These are phyloP conservation scores for Gloeostereum incarnatum DNA, from an alignment of 768 basidiomycete genomes.

Conservation along the genomic window DNA sequence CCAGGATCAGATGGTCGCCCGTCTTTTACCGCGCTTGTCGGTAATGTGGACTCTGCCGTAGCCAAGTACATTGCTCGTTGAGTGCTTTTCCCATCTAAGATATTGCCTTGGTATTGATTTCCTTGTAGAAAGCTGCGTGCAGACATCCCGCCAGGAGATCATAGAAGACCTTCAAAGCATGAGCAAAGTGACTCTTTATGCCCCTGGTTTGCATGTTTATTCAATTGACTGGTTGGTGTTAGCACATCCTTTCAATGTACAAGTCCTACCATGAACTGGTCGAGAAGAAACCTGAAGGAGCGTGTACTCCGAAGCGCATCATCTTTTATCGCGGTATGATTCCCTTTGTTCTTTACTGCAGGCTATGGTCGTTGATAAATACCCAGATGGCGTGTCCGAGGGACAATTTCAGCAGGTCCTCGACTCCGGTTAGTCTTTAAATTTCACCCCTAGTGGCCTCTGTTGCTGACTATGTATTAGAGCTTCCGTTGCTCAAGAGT, in stretches of 20 bases:
- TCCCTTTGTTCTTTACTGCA: slow-evolving; percentile 5
- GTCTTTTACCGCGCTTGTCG: slow-evolving; percentile 75
- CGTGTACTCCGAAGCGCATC: slow-evolving; percentile 51
- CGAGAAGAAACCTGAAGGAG: slow-evolving; percentile 37
- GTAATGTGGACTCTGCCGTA: slow-evolving; percentile 65
- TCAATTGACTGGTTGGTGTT: not conserved
- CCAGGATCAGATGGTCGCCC: slow-evolving; percentile 74
- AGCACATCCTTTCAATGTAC: slow-evolving; percentile 47
- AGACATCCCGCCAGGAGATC: slow-evolving; percentile 64
- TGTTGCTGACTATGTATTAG: slow-evolving; percentile 19
- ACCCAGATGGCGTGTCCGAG: slow-evolving; percentile 44
- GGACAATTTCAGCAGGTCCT: slow-evolving; percentile 46
- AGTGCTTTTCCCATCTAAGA: slow-evolving; percentile 2
- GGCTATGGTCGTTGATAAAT: slow-evolving; percentile 10
- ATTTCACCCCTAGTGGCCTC: not conserved
- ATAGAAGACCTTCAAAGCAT: slow-evolving; percentile 64
- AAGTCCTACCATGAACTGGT: slow-evolving; percentile 43
- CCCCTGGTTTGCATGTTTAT: not conserved
- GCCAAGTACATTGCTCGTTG: slow-evolving; percentile 52
- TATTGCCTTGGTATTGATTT: not conserved
- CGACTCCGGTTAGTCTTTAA: slow-evolving; percentile 32
- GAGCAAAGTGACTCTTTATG: slow-evolving; percentile 43
- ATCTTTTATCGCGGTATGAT: slow-evolving; percentile 65
- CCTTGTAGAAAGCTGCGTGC: slow-evolving; percentile 48
- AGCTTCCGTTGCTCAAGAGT: slow-evolving; percentile 56